Percentiles rank a stretch among this genome's conserved stretches.
These are phyloP conservation scores for Ceratocystis eucalypticola DNA, from an alignment of 2,329 filamentous ascomycete genomes.

Conservation along the genomic window DNA sequence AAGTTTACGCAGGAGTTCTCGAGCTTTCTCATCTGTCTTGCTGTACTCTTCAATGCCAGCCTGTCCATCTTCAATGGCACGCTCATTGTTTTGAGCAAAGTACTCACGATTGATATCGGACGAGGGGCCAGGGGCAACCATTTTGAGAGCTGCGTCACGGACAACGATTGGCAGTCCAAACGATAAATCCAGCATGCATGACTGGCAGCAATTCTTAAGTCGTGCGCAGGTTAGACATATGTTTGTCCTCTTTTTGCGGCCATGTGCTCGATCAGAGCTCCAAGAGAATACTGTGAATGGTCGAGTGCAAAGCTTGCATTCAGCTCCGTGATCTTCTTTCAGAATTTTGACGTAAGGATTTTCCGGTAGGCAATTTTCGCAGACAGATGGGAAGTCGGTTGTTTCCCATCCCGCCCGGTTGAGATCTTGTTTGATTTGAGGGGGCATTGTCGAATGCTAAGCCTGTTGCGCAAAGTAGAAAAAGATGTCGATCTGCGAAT, in stretches of 20 bases:
- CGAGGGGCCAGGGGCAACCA: slow-evolving; percentile 86
- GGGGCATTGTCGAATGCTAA: slow-evolving; percentile 45
- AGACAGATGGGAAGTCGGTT: slow-evolving; percentile 77
- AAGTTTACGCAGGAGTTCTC: slow-evolving; percentile 69
- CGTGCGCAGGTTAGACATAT: slow-evolving; percentile 95
- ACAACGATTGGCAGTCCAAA: slow-evolving; percentile 93
- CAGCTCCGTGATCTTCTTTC: slow-evolving; percentile 86
- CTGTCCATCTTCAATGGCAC: slow-evolving; percentile 82
- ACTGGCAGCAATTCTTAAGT: slow-evolving; percentile 97
- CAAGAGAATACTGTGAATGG: slow-evolving; percentile 94
- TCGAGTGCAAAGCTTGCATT: slow-evolving; percentile 79
- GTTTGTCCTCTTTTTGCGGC: slow-evolving; percentile 83
- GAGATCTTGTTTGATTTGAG: slow-evolving; percentile 90
- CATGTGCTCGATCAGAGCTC: slow-evolving; percentile 77
- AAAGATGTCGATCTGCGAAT: background rate
- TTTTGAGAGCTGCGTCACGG: slow-evolving; percentile 90
- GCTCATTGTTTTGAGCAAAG: slow-evolving; percentile 94
- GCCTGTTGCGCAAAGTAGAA: background rate
- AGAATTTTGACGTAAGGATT: slow-evolving; percentile 99
- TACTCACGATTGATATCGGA: slow-evolving; percentile 93
- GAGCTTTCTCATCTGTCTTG: slow-evolving; percentile 92
- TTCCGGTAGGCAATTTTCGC: slow-evolving; percentile 85
- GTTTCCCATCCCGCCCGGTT: slow-evolving; percentile 95
- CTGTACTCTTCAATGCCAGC: slow-evolving; percentile 81
- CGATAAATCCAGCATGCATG: slow-evolving; percentile 93